Conservation (phyloP, 352 stramenopile genomes). For the Phytophthora pini region DNA sequence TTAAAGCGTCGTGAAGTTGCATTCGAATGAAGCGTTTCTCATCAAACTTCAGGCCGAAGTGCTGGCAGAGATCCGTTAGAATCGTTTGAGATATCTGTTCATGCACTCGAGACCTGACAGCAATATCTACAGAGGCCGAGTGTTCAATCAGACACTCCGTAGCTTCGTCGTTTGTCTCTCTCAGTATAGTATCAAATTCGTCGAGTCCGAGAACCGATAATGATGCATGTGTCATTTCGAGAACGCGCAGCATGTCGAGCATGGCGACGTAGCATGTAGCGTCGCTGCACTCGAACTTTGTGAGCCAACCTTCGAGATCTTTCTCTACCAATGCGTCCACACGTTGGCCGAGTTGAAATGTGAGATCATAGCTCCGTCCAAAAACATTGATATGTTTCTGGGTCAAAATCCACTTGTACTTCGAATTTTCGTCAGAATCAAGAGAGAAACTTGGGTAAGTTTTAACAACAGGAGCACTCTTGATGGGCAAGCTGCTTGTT, state of each 20-base stretch:
- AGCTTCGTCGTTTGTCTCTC: conserved; percentile 40
- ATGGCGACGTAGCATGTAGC: conserved; percentile 62
- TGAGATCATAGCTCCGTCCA: conserved; percentile 67
- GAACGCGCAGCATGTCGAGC: conserved; percentile 38
- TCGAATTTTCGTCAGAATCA: conserved; percentile 11
- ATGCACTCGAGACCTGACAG: conserved; percentile 45
- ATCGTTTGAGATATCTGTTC: conserved; percentile 55
- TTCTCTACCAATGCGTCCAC: conserved; percentile 54
- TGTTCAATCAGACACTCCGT: conserved; percentile 18
- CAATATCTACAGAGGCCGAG: conserved; percentile 19
- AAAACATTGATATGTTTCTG: conserved; percentile 64
- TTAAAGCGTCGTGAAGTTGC: conserved; percentile 32
- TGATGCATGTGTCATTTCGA: conserved; percentile 42
- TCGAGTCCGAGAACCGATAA: conserved; percentile 35
- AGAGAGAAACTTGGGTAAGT: no score
- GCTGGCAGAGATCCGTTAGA: conserved; percentile 65
- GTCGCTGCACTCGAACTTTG: conserved; percentile 65
- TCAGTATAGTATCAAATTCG: conserved; percentile 42
- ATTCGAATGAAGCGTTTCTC: conserved; percentile 53
- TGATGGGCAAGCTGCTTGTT: not conserved
- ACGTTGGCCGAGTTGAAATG: conserved; percentile 56
- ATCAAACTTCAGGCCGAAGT: conserved; percentile 54
- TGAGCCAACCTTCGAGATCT: conserved; percentile 61
- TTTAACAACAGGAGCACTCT: conserved; percentile 9
- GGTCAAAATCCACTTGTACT: conserved; percentile 35